Conservation (phyloP, 345 rosid genomes). For the Turritis glabra region DNA sequence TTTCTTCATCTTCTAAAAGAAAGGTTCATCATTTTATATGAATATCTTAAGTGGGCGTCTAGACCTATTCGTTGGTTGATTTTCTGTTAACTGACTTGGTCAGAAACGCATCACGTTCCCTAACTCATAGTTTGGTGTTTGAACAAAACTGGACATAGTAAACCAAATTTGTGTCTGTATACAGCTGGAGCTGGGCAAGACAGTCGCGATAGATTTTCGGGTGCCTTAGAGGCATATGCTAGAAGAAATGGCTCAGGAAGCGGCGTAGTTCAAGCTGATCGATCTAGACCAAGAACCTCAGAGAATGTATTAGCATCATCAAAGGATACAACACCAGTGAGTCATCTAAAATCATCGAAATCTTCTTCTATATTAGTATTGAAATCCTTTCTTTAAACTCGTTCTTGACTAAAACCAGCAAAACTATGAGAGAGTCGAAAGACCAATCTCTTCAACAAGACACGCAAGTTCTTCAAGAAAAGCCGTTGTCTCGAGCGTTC, state of each 20-base stretch:
- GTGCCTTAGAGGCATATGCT: slow-evolving; percentile 76
- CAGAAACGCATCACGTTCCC: background rate
- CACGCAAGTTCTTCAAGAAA: slow-evolving; percentile 76
- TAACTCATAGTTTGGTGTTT: slow-evolving; percentile 5
- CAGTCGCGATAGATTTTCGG: slow-evolving; percentile 64
- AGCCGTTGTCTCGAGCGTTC: slow-evolving; percentile 59
- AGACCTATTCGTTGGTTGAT: background rate
- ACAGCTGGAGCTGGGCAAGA: slow-evolving; percentile 60
- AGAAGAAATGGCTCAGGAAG: slow-evolving; percentile 64
- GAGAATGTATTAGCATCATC: slow-evolving; percentile 61
- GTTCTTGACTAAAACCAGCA: slow-evolving; percentile 44
- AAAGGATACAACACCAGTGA: slow-evolving; percentile 54
- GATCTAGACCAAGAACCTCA: slow-evolving; percentile 55
- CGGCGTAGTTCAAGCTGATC: slow-evolving; percentile 48
- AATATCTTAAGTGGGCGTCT: background rate
- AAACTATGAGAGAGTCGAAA: slow-evolving; percentile 58
- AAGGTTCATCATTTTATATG: background rate
- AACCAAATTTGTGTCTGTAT: background rate
- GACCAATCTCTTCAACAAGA: slow-evolving; percentile 65
- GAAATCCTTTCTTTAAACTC: background rate
- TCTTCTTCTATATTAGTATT: background rate
- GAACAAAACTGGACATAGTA: background rate
- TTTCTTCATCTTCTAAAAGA: background rate
- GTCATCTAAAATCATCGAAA: slow-evolving; percentile 22
- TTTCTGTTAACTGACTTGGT: background rate